Evolutionary conservation across 768 basidiomycete genomes (phyloP), one percentile per base, ranked within the genome.

Genomic region (Rhodotorula kratochvilovae): DNA sequence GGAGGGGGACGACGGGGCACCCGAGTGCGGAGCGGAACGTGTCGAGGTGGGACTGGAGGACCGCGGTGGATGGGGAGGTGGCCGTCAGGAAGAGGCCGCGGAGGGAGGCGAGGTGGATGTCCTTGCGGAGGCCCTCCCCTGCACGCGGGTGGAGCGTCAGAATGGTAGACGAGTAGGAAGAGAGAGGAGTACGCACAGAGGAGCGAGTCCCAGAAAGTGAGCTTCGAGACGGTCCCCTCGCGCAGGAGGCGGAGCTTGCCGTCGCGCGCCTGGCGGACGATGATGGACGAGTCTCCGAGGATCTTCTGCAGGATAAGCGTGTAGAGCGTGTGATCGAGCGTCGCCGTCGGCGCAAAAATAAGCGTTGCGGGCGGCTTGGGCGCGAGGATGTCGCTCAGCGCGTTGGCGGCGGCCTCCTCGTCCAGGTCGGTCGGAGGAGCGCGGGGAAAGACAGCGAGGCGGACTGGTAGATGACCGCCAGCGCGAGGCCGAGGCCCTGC

Each of bases 401-500:
- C 55, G 1, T 67, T 62, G 16, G 70, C n/a, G 7, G 56, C 11
- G 12, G 62, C 42, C 17, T 63, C 66, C 45, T 21, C 25, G 35
- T 15, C 56, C 21, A 2, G 23, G 51, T 16, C n/a, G 2, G 27
- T 16, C 2, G 61, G 2, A 2, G 61, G 16, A 66, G 59, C 25
- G 42, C 27, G 19, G 61, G 50, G 61, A 69, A 54, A 3, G 46
- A 63, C 59, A 74, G 55, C 1, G 70, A 58, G 21, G 74, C 56
- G 15, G 56, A 60, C 42, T 68, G 66, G 42, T 62, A 72, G 61
- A 72, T 43, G 35, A 65, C 50, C 39, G 61, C 36, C 57, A 75
- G 70, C 31, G 70, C 74, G 61, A 75, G 74, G 19, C 70, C 74
- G 58, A 75, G 25, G 6, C 74, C 74, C 62, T 69, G 63, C n/a